Evolutionary conservation across 2,329 filamentous ascomycete species (phyloP).

Genomic region (Pseudocercospora macadamiae): DNA sequence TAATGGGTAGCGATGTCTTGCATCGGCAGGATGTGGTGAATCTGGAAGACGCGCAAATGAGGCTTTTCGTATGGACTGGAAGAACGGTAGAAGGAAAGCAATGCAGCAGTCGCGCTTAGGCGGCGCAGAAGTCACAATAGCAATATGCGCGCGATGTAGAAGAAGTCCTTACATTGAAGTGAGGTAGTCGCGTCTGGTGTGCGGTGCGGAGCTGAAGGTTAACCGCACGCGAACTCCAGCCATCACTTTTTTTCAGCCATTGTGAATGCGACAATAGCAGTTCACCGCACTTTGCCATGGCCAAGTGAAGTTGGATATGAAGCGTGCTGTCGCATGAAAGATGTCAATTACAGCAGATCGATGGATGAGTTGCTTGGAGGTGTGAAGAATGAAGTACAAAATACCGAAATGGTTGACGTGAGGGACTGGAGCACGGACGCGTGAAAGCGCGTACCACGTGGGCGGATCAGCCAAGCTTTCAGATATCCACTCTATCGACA

Average conservation of each 20-base stretch:
- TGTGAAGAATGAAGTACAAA: too few species aligned
- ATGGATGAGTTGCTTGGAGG: not conserved
- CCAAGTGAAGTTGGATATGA: not conserved
- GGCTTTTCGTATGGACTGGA: too few species aligned
- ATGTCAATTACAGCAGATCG: not conserved
- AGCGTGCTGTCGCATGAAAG: not conserved
- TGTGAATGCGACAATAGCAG: slow-evolving; percentile 2
- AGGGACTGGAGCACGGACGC: too few species aligned
- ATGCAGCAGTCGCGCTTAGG: too few species aligned
- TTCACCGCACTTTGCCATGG: not conserved
- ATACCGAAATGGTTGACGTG: too few species aligned
- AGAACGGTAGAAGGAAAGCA: too few species aligned
- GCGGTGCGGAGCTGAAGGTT: slow-evolving; percentile 2
- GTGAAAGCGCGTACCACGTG: too few species aligned
- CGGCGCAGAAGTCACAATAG: not conserved
- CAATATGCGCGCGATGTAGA: not conserved
- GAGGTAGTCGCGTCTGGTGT: slow-evolving; percentile 3
- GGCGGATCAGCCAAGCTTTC: too few species aligned
- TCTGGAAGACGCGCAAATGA: too few species aligned
- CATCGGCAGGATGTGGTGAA: too few species aligned
- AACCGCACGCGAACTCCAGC: slow-evolving; percentile 8
- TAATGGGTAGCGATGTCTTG: not conserved
- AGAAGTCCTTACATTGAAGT: not conserved
- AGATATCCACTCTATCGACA: too few species aligned
- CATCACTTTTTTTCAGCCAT: slow-evolving; percentile 3